Conservation (phyloP, 2,329 filamentous ascomycete genomes). For the Arthroderma sp. region DNA sequence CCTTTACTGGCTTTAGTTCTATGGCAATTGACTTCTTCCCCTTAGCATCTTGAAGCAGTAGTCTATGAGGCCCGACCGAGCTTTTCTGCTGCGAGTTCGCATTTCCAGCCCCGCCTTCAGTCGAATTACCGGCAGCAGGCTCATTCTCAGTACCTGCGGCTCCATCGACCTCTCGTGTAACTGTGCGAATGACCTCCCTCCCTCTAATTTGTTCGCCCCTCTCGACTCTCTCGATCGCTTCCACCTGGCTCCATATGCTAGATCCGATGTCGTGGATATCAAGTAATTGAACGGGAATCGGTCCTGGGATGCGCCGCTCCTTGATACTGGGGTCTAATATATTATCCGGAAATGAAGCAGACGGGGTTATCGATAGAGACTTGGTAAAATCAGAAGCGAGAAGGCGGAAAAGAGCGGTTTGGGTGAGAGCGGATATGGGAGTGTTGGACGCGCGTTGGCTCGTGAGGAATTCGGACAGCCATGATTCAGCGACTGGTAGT, state of each 20-base stretch:
- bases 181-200: slow-evolving; percentile 66
- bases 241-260: slow-evolving; percentile 76
- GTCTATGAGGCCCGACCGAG: slow-evolving; percentile 53
- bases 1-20: slow-evolving; percentile 55
- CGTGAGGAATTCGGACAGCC: slow-evolving; percentile 52
- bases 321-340: slow-evolving; percentile 41
- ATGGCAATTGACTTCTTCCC: slow-evolving; percentile 58
- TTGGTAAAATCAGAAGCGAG: slow-evolving; percentile 63
- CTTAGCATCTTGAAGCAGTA: slow-evolving; percentile 67
- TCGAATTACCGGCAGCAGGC: slow-evolving; percentile 2
- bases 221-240: slow-evolving; percentile 48
- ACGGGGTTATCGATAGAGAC: slow-evolving; percentile 31
- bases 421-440: slow-evolving; percentile 57
- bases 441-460: slow-evolving; percentile 38
- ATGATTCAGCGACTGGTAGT: slow-evolving; percentile 43
- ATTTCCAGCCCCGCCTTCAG: slow-evolving; percentile 7
- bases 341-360: slow-evolving; percentile 42
- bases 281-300: slow-evolving; percentile 67
- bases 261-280: slow-evolving; percentile 72
- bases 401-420: slow-evolving; percentile 69
- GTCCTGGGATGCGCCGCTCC: slow-evolving; percentile 44
- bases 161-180: slow-evolving; percentile 38
- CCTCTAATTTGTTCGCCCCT: slow-evolving; percentile 45
- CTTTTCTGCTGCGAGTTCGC: slow-evolving; percentile 7
- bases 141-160: slow-evolving; percentile 5